Conservation (phyloP, 345 rosid species). For the Luvunga scandens region DNA sequence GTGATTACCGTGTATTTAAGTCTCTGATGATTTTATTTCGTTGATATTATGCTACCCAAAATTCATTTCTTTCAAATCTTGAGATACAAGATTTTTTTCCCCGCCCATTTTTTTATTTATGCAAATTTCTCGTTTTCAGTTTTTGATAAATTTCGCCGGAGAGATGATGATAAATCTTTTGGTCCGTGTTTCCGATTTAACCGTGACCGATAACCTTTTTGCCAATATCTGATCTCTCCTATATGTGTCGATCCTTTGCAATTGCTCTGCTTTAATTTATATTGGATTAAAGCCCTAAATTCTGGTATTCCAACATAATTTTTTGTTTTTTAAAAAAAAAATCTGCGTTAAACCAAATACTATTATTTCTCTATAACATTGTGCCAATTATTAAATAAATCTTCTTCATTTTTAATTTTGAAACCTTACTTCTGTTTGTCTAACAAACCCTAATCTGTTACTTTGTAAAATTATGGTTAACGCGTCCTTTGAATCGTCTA, state of each 20-base stretch:
- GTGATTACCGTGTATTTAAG: constrained; percentile 40
- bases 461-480: no score
- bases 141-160: background rate
- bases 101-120: background rate
- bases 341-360: no score
- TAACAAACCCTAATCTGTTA: background rate
- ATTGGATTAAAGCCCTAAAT: background rate
- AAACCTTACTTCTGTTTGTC: background rate
- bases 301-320: no score
- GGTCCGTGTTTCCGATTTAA: constrained; percentile 44
- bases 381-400: background rate
- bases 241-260: background rate
- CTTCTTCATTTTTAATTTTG: no score
- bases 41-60: background rate
- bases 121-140: background rate
- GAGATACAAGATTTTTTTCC: background rate
- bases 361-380: no score
- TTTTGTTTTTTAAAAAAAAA: no score
- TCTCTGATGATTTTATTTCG: constrained; percentile 29
- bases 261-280: background rate
- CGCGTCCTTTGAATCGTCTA: background rate
- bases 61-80: background rate
- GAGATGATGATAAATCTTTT: constrained; percentile 30
- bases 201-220: constrained; percentile 28
- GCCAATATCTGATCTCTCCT: constrained; percentile 37